phyloP scores from a whole-genome alignment of 352 stramenopile species.

The Phytophthora pseudosyringae region DNA sequence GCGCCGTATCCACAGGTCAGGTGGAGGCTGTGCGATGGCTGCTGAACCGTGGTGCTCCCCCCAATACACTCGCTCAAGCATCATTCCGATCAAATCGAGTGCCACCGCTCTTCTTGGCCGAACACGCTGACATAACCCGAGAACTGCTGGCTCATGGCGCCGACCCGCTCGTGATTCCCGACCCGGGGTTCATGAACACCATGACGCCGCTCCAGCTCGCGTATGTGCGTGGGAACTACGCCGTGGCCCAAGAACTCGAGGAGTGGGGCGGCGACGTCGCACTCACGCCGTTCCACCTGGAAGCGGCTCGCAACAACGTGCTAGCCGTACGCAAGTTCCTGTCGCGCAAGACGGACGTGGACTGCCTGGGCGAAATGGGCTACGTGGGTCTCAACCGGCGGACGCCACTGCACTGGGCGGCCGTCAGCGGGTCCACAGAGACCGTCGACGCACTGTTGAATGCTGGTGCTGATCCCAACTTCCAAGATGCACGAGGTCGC shows the following conservation, averaged over 20 bases:
- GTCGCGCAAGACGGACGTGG: constrained; percentile 44
- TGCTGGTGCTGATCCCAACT: constrained; percentile 64
- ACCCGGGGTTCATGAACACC: constrained; percentile 78
- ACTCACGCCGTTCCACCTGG: constrained; percentile 71
- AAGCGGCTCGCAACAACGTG: constrained; percentile 59
- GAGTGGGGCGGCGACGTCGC: constrained; percentile 75
- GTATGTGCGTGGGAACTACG: constrained; percentile 72
- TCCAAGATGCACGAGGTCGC: constrained; percentile 63
- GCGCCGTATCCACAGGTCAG: constrained; percentile 63
- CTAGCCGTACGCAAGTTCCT: constrained; percentile 57
- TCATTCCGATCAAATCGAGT: constrained; percentile 65
- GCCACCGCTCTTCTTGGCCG: constrained; percentile 69
- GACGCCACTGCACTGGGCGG: constrained; percentile 76
- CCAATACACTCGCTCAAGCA: constrained; percentile 39
- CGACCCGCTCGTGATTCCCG: constrained; percentile 64
- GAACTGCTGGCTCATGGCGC: constrained; percentile 60
- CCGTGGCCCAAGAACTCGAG: constrained; percentile 69
- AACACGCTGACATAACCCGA: constrained; percentile 60
- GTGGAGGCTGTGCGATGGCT: constrained; percentile 70
- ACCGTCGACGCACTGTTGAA: constrained; percentile 57
- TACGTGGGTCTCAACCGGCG: constrained; percentile 73
- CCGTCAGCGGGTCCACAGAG: constrained; percentile 57
- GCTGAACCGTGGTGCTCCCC: constrained; percentile 46
- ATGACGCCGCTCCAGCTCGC: constrained; percentile 71
- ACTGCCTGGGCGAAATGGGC: constrained; percentile 75